Base-by-base conservation (phyloP, 306 rosid species). In the Gillenia trifoliata region DNA sequence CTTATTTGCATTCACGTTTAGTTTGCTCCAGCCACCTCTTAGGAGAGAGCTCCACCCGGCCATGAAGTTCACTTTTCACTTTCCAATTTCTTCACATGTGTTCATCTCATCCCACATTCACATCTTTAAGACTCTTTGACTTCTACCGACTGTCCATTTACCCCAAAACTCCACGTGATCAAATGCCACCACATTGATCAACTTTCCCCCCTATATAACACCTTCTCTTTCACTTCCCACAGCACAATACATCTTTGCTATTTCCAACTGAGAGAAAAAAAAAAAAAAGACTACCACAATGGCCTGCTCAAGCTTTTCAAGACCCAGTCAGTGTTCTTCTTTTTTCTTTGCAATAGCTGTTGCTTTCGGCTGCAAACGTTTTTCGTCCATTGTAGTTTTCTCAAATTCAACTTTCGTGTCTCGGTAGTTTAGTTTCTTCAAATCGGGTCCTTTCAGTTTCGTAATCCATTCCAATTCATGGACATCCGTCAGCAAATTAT, bases 291-390 rank as follows among this genome's bases (percentile, higher is more conserved):
- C 63, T 7, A 45, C 64, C 31, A 1, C 50, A 52, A 70, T 70
- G 64, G 74, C 74, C 16, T 70, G 74, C 74, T 31, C 74, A 70
- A 70, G 63, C 64, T 31, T 64, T 13, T 22, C 49, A 52, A 70
- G 74, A 70, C 64, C 74, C 63, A 52, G 74, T 52, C 6, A 70
- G 74, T 70, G 6, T 50, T 13, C 29, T 5, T 23, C 25, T 25
- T 57, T 15, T 23, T 38, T 36, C 25, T 34, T 6, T 45, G 0
- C 7, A 45, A 33, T n/a, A 55, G n/a, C 10, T n/a, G n/a, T n/a
- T n/a, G n/a, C n/a, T 12, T 5, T 0, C 12, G 13, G 55, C n/a
- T n/a, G n/a, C n/a, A n/a, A n/a, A n/a, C n/a, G n/a, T n/a, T n/a
- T n/a, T n/a, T n/a, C n/a, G n/a, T n/a, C n/a, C n/a, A n/a, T n/a